These are phyloP conservation scores for Hydnomerulius pinastri DNA, from an alignment of 768 basidiomycete species.

Conservation along the genomic window DNA sequence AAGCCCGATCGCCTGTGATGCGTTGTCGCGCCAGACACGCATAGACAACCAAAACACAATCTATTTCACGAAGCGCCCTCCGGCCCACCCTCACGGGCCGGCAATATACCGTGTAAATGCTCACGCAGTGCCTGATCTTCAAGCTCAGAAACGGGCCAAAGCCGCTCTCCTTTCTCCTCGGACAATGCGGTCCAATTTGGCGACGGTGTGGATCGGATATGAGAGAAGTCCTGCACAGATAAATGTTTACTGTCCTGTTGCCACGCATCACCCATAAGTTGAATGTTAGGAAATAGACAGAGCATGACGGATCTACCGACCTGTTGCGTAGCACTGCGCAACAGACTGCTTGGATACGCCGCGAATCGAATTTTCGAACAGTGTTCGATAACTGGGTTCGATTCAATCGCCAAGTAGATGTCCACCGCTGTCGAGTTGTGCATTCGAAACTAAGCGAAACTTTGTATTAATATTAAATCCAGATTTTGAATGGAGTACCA, in stretches of 20 bases:
- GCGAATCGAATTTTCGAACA: constrained; percentile 65
- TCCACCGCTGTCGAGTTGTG: constrained; percentile 68
- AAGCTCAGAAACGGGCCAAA: constrained; percentile 25
- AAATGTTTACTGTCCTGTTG: constrained; percentile 40
- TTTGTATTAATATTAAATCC: not conserved
- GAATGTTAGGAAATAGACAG: not conserved
- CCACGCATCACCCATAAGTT: not conserved
- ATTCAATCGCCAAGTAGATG: constrained; percentile 65
- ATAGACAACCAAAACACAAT: too few relatives aligned
- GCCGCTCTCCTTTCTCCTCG: constrained; percentile 13
- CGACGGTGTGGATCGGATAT: constrained; percentile 73
- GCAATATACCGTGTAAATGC: constrained; percentile 21
- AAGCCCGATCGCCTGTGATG: too few relatives aligned
- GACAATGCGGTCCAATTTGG: constrained; percentile 61
- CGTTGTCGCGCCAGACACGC: too few relatives aligned
- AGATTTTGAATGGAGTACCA: not conserved
- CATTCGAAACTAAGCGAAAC: constrained; percentile 73
- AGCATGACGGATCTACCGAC: constrained; percentile 15
- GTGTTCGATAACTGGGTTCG: constrained; percentile 82
- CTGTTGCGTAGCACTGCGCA: not conserved
- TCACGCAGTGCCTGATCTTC: constrained; percentile 14
- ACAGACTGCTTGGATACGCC: constrained; percentile 50
- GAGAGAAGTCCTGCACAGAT: constrained; percentile 83
- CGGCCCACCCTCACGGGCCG: not conserved
- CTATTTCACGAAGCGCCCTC: not conserved